Conservation (phyloP, 2,329 filamentous ascomycete genomes). For the Pseudogymnoascus pannorum region DNA sequence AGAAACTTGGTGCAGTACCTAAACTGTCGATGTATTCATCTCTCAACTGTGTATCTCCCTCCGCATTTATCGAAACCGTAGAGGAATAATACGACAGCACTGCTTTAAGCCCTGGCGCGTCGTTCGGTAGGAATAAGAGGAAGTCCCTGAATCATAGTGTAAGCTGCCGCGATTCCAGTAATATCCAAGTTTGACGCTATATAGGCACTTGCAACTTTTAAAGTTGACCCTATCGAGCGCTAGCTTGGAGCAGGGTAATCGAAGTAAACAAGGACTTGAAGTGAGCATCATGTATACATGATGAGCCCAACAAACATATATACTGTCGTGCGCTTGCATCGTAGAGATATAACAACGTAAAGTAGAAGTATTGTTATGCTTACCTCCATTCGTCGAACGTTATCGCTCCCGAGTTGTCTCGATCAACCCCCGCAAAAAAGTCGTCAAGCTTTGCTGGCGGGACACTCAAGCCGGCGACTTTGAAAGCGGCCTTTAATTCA, state of each 20-base stretch:
- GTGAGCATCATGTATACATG: neutral
- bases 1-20: slow-evolving; percentile 72
- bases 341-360: neutral
- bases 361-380: slow-evolving; percentile 29
- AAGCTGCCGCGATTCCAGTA: neutral
- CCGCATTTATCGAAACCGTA: slow-evolving; percentile 79
- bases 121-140: slow-evolving; percentile 74
- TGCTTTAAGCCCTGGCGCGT: slow-evolving; percentile 65
- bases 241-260: neutral
- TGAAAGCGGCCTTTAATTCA: slow-evolving; percentile 76
- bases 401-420: slow-evolving; percentile 65
- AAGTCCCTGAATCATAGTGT: slow-evolving; percentile 61
- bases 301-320: neutral
- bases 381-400: slow-evolving; percentile 97
- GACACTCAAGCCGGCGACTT: slow-evolving; percentile 69
- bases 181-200: neutral
- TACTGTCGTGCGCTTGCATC: neutral
- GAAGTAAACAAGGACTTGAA: neutral
- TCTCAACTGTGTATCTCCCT: slow-evolving; percentile 88
- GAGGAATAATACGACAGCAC: slow-evolving; percentile 89
- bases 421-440: slow-evolving; percentile 87
- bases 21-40: slow-evolving; percentile 86
- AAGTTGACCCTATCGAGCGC: neutral
- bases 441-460: slow-evolving; percentile 68
- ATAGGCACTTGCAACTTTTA: neutral